Evolutionary conservation across 768 basidiomycete species (phyloP), one percentile per base, ranked within the genome.

Genomic region (Suillus lakei): DNA sequence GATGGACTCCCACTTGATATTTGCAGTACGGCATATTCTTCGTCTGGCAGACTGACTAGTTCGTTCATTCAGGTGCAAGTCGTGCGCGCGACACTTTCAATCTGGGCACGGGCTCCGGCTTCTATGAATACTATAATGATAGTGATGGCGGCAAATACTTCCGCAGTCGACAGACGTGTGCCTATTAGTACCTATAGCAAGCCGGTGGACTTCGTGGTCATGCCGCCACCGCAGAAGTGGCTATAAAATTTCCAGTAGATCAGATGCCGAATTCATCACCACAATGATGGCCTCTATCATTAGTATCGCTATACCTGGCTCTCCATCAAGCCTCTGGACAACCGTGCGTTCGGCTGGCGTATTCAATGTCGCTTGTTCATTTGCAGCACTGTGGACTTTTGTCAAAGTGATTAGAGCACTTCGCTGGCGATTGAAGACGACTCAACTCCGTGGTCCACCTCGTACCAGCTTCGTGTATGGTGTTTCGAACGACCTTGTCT

Each of bases 401-500:
- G 13, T 71, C 44, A 70, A 65, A 32, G 18, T 64, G 12, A 1
- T 36, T 4, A 64, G 61, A 8, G 10, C 60, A 10, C 21, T 60
- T 3, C 66, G 65, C 21, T 38, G 54, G 43, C 38, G 41, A 16
- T 7, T 66, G 8, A 66, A 39, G 13, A 72, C 71, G 0, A 72
- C 72, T 1, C 34, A 43, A 16, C 66, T 74, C 1, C 44, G 39
- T 39, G 73, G 73, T 15, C 73, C 73, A 30, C 67, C 69, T 4
- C 69, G 65, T 10, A 44, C 59, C 13, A 68, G 68, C 32, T 60
- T 72, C 16, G 13, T 71, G 12, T 75, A 64, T 13, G 74, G 72
- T 1, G 65, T 70, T 2, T 64, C 64, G 8, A 66, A 64, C 28
- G 62, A 55, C 16, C 43, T 67, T 10, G 5, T 53, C 9, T 13